Conservation (phyloP, 345 rosid genomes). For the Chamaenerion angustifolium region DNA sequence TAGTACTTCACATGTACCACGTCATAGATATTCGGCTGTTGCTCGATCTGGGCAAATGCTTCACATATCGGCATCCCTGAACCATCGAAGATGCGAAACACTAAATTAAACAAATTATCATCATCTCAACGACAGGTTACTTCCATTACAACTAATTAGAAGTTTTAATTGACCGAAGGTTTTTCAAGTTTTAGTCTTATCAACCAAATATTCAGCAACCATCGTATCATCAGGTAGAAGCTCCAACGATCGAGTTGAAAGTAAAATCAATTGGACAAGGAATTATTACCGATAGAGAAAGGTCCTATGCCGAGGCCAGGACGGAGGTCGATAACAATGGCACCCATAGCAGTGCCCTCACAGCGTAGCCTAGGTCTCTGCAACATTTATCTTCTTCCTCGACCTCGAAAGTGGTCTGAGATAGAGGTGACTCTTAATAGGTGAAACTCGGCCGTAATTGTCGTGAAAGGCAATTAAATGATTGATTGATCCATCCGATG, state of each 20-base stretch:
- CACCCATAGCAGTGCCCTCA: conserved; percentile 98
- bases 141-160: too few species aligned
- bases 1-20: conserved; percentile 87
- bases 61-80: conserved; percentile 90
- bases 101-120: not conserved
- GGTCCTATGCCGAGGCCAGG: conserved; percentile 92
- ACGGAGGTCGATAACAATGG: conserved; percentile 83
- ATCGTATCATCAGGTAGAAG: not conserved
- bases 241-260: not conserved
- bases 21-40: conserved; percentile 86
- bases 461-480: too few species aligned
- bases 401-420: not conserved
- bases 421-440: too few species aligned
- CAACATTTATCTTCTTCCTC: conserved; percentile 19
- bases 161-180: too few species aligned
- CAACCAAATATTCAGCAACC: conserved; percentile 1
- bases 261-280: not conserved
- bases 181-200: too few species aligned
- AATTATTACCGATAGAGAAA: conserved; percentile 57
- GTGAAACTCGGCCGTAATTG: too few species aligned
- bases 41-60: conserved; percentile 84
- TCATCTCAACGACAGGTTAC: too few species aligned
- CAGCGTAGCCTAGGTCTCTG: conserved; percentile 69
- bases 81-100: conserved; percentile 9
- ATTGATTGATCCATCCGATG: too few species aligned